Evolutionary conservation across 805 yeast genomes (phyloP).

Genomic region (Monosporozyma unispora): DNA sequence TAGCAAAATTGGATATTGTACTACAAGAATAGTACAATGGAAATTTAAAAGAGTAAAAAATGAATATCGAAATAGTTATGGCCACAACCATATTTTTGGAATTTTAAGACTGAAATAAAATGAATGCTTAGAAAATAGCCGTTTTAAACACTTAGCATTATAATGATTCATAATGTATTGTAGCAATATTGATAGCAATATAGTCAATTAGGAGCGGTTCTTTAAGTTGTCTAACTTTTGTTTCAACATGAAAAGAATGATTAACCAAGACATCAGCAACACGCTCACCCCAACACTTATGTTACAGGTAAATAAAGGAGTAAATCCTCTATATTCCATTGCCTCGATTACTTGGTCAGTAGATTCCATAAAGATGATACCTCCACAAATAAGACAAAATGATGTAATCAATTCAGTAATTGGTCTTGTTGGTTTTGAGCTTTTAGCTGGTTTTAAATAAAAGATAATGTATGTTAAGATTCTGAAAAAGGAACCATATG

Average conservation of each 20-base stretch:
- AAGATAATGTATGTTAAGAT: slow-evolving; percentile 51
- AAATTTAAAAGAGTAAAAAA: too few species aligned
- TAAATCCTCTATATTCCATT: slow-evolving; percentile 71
- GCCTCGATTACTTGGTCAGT: slow-evolving; percentile 80
- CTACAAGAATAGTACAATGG: too few species aligned
- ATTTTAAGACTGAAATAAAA: too few species aligned
- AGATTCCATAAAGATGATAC: slow-evolving; percentile 84
- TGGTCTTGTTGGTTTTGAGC: slow-evolving; percentile 54
- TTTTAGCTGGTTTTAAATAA: slow-evolving; percentile 34
- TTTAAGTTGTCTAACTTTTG: not conserved
- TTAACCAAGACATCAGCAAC: slow-evolving; percentile 81
- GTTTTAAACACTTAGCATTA: too few species aligned
- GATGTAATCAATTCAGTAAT: slow-evolving; percentile 76
- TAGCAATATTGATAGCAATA: not conserved
- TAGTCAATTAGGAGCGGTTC: not conserved
- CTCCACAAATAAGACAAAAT: slow-evolving; percentile 80
- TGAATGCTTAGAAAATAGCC: too few species aligned
- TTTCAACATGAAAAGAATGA: slow-evolving; percentile 45
- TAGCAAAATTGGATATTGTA: too few species aligned
- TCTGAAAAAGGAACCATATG: slow-evolving; percentile 77
- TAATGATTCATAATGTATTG: too few species aligned
- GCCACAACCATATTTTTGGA: too few species aligned
- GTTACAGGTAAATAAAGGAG: slow-evolving; percentile 86
- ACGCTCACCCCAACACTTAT: slow-evolving; percentile 72
- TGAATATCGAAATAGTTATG: too few species aligned